phyloP scores from a whole-genome alignment of 805 yeast species.

The Barnettozyma californica region DNA sequence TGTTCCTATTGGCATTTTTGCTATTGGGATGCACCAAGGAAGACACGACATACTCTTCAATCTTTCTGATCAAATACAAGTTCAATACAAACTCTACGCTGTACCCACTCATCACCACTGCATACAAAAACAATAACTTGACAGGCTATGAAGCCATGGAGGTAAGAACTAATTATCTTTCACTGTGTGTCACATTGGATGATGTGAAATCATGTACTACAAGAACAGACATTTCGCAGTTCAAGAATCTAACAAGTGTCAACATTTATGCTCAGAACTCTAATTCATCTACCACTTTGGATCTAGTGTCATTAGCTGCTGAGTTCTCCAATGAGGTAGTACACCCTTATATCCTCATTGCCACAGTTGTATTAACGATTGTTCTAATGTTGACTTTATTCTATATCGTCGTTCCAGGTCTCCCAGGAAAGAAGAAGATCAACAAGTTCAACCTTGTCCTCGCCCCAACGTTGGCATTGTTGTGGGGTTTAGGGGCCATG shows the following conservation, averaged over 20 bases:
- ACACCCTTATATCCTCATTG: conserved; percentile 50
- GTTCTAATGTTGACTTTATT: conserved; percentile 36
- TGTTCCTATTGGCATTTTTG: conserved; percentile 48
- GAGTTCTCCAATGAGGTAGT: conserved; percentile 40
- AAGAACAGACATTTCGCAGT: conserved; percentile 23
- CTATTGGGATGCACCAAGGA: conserved; percentile 49
- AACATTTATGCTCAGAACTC: conserved; percentile 29
- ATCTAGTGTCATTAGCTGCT: conserved; percentile 43
- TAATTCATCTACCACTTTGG: conserved; percentile 31
- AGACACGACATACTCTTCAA: conserved; percentile 38
- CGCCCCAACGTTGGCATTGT: conserved; percentile 33
- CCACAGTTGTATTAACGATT: conserved; percentile 40
- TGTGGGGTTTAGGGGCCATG: conserved; percentile 66
- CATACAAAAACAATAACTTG: conserved; percentile 29
- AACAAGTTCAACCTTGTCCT: conserved; percentile 28
- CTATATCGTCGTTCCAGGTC: conserved; percentile 41
- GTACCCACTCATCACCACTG: conserved; percentile 34
- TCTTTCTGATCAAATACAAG: conserved; percentile 42
- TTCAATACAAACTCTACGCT: conserved; percentile 44
- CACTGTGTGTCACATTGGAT: conserved; percentile 44
- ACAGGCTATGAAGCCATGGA: conserved; percentile 35
- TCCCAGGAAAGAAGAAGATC: conserved; percentile 36
- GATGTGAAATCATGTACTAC: conserved; percentile 34
- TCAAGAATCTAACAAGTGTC: conserved; percentile 28
- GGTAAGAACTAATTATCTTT: conserved; percentile 50